phyloP scores from a whole-genome alignment of 495 filamentous ascomycete species.

The Lophiotrema nucula region DNA sequence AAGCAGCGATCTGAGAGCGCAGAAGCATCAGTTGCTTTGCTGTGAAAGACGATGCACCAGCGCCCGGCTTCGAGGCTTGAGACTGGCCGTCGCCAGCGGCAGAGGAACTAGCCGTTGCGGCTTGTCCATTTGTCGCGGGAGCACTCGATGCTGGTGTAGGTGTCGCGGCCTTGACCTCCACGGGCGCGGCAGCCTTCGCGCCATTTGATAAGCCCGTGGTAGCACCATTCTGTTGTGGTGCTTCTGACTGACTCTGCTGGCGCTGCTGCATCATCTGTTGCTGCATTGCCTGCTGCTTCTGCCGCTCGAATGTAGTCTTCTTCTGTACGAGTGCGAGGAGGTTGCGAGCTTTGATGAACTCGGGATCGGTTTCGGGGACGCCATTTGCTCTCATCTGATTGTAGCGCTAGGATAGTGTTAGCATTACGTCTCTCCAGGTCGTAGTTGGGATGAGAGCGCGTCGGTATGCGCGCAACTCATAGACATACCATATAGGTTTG shows the following conservation, averaged over 20 bases:
- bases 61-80: slow-evolving; percentile 36
- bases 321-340: slow-evolving; percentile 66
- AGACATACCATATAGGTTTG: slow-evolving; percentile 25
- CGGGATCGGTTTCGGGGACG: slow-evolving; percentile 71
- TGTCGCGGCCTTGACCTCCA: slow-evolving; percentile 25
- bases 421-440: too few relatives aligned
- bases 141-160: slow-evolving; percentile 9
- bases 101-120: slow-evolving; percentile 10
- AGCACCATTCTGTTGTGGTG: slow-evolving; percentile 48
- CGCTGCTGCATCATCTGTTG: slow-evolving; percentile 49
- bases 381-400: slow-evolving; percentile 77
- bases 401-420: slow-evolving; percentile 60
- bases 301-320: slow-evolving; percentile 54
- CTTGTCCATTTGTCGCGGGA: slow-evolving; percentile 12
- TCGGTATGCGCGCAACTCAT: slow-evolving; percentile 1
- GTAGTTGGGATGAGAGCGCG: not conserved
- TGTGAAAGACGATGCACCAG: slow-evolving; percentile 57
- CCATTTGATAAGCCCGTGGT: slow-evolving; percentile 53
- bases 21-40: slow-evolving; percentile 68
- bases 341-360: slow-evolving; percentile 70
- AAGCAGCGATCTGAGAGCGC: slow-evolving; percentile 75
- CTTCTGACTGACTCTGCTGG: slow-evolving; percentile 50
- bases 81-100: slow-evolving; percentile 24
- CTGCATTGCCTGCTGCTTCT: slow-evolving; percentile 49
- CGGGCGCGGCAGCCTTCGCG: slow-evolving; percentile 41